Evolutionary conservation across 129 eudicot species (phyloP).

Genomic region (Chrysanthemum makinoi): DNA sequence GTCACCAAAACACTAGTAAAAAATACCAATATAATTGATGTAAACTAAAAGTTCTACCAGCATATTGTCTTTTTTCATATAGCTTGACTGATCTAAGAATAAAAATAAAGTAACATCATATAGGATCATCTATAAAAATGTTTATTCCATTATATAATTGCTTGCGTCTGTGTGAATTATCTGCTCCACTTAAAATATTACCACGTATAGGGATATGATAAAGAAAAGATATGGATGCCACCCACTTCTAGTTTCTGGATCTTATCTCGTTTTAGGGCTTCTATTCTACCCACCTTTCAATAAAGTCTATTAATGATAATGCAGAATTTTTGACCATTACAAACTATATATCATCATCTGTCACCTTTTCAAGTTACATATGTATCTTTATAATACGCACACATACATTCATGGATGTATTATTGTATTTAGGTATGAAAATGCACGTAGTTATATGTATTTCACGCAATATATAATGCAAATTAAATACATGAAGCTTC

Average conservation of each 20-base stretch:
- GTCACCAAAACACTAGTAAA: too few relatives aligned
- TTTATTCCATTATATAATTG: not conserved
- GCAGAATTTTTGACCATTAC: too few relatives aligned
- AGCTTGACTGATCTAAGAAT: too few relatives aligned
- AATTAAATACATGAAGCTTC: too few relatives aligned
- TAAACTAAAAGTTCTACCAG: too few relatives aligned
- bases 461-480: too few relatives aligned
- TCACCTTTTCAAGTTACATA: not conserved
- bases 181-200: conserved; percentile 17
- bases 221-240: conserved; percentile 36
- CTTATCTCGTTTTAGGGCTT: conserved; percentile 37
- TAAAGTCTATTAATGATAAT: conserved; percentile 16
- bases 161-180: too few relatives aligned
- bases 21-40: too few relatives aligned
- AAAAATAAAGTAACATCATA: not conserved
- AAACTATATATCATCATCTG: not conserved
- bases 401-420: too few relatives aligned
- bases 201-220: not conserved
- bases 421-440: too few relatives aligned
- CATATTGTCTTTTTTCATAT: too few relatives aligned
- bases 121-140: not conserved
- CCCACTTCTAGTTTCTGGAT: conserved; percentile 31
- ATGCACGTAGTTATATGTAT: too few relatives aligned
- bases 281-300: conserved; percentile 30
- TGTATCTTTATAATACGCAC: not conserved